Evolutionary conservation across 257 asterid species (phyloP), one percentile per base, ranked within the genome.

Genomic region (Coffea eugenioides): DNA sequence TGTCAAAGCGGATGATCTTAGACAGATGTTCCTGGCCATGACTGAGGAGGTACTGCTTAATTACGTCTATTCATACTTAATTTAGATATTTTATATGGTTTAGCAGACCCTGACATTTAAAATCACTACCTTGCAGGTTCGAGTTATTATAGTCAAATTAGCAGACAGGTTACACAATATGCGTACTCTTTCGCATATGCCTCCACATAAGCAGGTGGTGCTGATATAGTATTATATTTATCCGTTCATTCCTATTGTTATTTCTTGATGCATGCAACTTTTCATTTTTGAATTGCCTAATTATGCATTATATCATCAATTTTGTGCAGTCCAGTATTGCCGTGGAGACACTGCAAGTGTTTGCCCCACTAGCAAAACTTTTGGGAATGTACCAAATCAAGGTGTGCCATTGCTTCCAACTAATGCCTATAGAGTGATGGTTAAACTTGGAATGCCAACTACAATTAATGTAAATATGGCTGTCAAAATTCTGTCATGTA

Each of bases 161-260:
- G 98, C 98, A 70, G 98, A 94, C 81, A 89, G 98, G 88, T 86
- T 94, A 77, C 98, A 94, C 85, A 94, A 94, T 89, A 94, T 94
- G 98, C 90, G 97, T 73, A 94, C 98, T 74, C 97, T 94, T 83
- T 86, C 96, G 25, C 97, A 94, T 90, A 94, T 94, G 98, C 98
- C 97, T 89, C 96, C 97, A 59, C 96, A 94, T 85, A 94, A 94
- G 88, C 97, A 94, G 97, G 98, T 92, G 45, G 72, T 82, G 45
- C 85, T 3, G 3, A 48, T 73, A 68, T 81, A 41, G 25, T 69
- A 69, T 80, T 49, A 70, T 65, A 43, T 27, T 54, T 56, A 64
- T n/a, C 77, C 80, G 23, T 82, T 23, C 48, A 46, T 51, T 64
- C 71, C 36, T n/a, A 6, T 15, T 25, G 75, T 78, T 76, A 59